Evolutionary conservation across 192 early-diverging fungal species (phyloP).

Genomic region (Coemansia sp.): DNA sequence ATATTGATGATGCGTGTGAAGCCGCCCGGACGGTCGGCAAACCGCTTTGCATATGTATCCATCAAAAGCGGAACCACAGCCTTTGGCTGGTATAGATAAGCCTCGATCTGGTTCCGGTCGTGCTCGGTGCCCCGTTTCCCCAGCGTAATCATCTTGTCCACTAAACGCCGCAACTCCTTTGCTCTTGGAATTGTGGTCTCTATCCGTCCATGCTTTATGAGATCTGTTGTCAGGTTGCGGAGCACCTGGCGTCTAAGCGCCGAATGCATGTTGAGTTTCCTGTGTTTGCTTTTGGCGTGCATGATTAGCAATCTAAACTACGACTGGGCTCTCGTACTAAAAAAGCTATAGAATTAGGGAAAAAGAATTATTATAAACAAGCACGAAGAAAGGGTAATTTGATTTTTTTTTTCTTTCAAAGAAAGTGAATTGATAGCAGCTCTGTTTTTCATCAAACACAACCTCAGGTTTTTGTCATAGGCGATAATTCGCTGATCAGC

Average conservation of each 20-base stretch:
- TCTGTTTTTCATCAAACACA: no score
- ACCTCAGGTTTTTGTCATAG: no score
- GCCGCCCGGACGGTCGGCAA: conserved; percentile 72
- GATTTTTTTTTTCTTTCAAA: neutral
- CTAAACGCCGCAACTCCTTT: conserved; percentile 80
- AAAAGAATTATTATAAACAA: neutral
- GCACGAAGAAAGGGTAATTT: neutral
- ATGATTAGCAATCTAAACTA: conserved; percentile 10
- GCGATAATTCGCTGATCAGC: no score
- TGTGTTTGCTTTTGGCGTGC: conserved; percentile 41
- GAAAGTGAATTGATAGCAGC: neutral
- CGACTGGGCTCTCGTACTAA: neutral
- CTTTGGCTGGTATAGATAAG: conserved; percentile 66
- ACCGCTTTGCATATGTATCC: conserved; percentile 80
- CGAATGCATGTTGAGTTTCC: conserved; percentile 52
- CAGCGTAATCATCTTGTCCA: conserved; percentile 86
- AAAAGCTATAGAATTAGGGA: neutral
- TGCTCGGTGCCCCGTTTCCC: conserved; percentile 72
- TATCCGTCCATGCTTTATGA: conserved; percentile 87
- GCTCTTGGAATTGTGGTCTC: conserved; percentile 93
- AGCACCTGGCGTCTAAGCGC: conserved; percentile 74
- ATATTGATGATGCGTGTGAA: conserved; percentile 86
- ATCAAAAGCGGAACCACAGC: conserved; percentile 79
- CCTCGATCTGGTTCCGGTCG: conserved; percentile 61
- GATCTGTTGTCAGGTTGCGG: conserved; percentile 78